Evolutionary conservation across 1,284 basidiomycete genomes (phyloP).

Genomic region (Singerocomus rubriflavus): DNA sequence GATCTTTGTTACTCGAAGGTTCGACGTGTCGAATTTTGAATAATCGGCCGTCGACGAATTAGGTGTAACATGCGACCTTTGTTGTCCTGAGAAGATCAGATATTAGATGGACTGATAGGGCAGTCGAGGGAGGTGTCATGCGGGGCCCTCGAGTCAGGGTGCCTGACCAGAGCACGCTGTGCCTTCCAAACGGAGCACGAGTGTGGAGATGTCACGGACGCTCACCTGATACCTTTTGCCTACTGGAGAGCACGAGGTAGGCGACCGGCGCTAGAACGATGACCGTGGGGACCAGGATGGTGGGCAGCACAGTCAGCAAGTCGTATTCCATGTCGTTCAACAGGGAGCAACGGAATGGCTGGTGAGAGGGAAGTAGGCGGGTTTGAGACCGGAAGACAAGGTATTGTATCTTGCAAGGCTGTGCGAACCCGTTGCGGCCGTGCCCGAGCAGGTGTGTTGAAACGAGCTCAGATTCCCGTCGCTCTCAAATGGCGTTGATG

Average conservation of each 20-base stretch:
- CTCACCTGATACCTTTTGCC: constrained; percentile 12
- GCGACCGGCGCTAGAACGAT: constrained; percentile 14
- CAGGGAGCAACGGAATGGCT: too few species aligned
- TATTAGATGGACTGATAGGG: constrained; percentile 9
- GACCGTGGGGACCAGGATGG: constrained; percentile 9
- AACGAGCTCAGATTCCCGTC: too few species aligned
- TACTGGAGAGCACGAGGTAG: constrained; percentile 17
- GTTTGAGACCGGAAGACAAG: too few species aligned
- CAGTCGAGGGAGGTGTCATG: neutral
- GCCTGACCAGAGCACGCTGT: neutral
- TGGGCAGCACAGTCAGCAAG: constrained; percentile 3
- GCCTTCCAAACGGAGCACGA: neutral
- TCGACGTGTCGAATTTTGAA: constrained; percentile 30
- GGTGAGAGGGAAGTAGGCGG: too few species aligned
- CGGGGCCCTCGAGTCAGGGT: neutral
- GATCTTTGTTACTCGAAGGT: constrained; percentile 55
- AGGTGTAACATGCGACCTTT: neutral
- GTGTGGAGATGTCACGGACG: neutral
- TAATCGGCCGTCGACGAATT: constrained; percentile 6
- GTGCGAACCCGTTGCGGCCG: too few species aligned
- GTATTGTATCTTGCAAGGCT: too few species aligned
- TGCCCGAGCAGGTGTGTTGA: too few species aligned
- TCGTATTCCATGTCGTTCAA: constrained; percentile 4
- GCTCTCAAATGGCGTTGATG: too few species aligned
- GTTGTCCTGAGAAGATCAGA: constrained; percentile 17